Base-by-base conservation (phyloP, 306 rosid genomes). In the Rosa rugosa region DNA sequence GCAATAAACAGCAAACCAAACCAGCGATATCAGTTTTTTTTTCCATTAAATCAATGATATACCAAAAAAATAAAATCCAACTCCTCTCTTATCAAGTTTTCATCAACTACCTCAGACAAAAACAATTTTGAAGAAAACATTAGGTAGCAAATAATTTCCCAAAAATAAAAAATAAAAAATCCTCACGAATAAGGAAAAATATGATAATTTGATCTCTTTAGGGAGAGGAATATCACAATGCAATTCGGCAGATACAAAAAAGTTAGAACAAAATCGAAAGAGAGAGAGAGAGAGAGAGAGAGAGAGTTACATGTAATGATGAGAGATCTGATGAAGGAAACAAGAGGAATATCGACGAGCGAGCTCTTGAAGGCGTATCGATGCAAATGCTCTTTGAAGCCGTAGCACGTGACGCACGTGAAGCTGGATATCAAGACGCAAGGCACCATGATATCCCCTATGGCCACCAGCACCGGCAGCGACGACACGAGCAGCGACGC, bases 321-420 rank as follows among this genome's bases (percentile, higher is more conserved):
- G 84, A 94, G 72, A 71, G 97, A 94, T 89, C 98, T 89, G 79
- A 90, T 77, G 86, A 92, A 79, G 14, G 97, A 94, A 83, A 94
- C 97, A 25, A 94, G 82, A 83, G 98, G 98, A 84, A 94, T 89
- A 80, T 94, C 98, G 31, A 66, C 88, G 87, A 94, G 89, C 41
- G 98, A 94, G 86, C 94, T 92, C 84, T 88, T 92, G 92, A 94
- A 94, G 82, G 93, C 88, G 81, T 94, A 94, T 73, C 97, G 96
- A 66, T 12, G 87, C 86, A 89, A 79, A 88, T 89, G 96, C 76
- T 85, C 87, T 44, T 78, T 88, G 82, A 94, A 82, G 20, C 92
- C 83, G n/a, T 84, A 87, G 84, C 98, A 94, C 66, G 80, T 82
- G 22, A 94, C 79, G 75, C 98, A 94, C 31, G 96, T 90, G 80